Base-by-base conservation (phyloP, 345 rosid species). In the Cochlearia excelsa region DNA sequence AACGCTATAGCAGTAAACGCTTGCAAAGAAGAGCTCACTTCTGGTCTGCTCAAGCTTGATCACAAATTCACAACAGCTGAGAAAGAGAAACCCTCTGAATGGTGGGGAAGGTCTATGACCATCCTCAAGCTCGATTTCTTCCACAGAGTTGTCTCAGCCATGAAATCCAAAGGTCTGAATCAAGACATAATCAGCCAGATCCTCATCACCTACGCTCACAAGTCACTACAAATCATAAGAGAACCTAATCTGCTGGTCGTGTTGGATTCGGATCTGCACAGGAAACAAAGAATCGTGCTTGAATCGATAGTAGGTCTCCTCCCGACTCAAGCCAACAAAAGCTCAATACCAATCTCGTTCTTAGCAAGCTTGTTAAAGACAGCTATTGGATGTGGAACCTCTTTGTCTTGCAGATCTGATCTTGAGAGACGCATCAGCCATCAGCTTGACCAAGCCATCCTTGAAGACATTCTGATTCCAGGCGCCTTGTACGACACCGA, bases 121-220 rank as follows among this genome's bases (percentile, higher is more conserved):
- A 65, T 79, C 54, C 74, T 93, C n/a, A 85, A 69, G 64, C 97
- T 87, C 16, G 92, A 87, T 66, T 77, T 85, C 72, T 93, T 93
- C 77, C 94, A 85, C 46, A 77, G 97, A 30, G 99, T 89, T 47
- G 54, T 89, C 38, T 76, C 87, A 3, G 85, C 90, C 2, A 87
- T 93, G 1, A 93, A 85, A 59, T 87, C 94, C 0, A 93, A 89
- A 80, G 99, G 99, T 49, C 65, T 93, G 51, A 84, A 81, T 67
- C 99, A 93, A 79, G 95, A 93, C 56, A 79, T 87, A 82, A 87
- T 93, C 81, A 80, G 90, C 89, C 84, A 89, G 71, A 93, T 85
- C 61, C 72, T 89, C 75, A 80, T 89, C 44, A 87, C 84, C 51
- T 93, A 89, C 51, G 82, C 97, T 0, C 84, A 85, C 59, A 79